phyloP scores from a whole-genome alignment of 2,329 filamentous ascomycete genomes.

The Fusarium sp. region DNA sequence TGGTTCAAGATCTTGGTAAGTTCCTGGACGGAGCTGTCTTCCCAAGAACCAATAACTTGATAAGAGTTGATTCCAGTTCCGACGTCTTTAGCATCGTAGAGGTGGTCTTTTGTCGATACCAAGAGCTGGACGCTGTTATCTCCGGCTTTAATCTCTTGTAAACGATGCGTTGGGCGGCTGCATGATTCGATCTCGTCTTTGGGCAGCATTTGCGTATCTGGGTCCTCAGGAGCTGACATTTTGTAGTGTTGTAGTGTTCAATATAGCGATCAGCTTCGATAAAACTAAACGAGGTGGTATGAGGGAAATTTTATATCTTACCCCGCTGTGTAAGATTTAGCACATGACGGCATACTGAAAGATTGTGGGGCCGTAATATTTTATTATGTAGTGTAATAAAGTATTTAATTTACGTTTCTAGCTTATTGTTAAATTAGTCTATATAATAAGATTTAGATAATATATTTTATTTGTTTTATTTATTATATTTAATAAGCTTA shows the following conservation, averaged over 20 bases:
- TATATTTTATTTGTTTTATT: too few relatives aligned
- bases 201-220: background rate
- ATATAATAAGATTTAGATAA: too few relatives aligned
- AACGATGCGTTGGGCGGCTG: background rate
- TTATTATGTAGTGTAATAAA: too few relatives aligned
- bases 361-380: background rate
- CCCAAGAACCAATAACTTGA: slow-evolving; percentile 33
- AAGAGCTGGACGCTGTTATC: slow-evolving; percentile 30
- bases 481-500: too few relatives aligned
- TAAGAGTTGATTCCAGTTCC: slow-evolving; percentile 16
- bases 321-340: background rate
- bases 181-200: background rate
- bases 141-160: slow-evolving; percentile 17
- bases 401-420: too few relatives aligned
- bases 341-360: background rate
- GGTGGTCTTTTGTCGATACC: slow-evolving; percentile 33
- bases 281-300: background rate
- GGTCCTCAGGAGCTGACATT: background rate
- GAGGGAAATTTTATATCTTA: background rate
- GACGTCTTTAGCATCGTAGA: slow-evolving; percentile 28
- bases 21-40: slow-evolving; percentile 7
- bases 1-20: slow-evolving; percentile 3
- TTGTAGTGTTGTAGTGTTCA: background rate
- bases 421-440: too few relatives aligned
- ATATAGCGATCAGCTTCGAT: background rate